These are phyloP conservation scores for Pseudocercospora vitis DNA, from an alignment of 2,329 filamentous ascomycete species.

Conservation along the genomic window DNA sequence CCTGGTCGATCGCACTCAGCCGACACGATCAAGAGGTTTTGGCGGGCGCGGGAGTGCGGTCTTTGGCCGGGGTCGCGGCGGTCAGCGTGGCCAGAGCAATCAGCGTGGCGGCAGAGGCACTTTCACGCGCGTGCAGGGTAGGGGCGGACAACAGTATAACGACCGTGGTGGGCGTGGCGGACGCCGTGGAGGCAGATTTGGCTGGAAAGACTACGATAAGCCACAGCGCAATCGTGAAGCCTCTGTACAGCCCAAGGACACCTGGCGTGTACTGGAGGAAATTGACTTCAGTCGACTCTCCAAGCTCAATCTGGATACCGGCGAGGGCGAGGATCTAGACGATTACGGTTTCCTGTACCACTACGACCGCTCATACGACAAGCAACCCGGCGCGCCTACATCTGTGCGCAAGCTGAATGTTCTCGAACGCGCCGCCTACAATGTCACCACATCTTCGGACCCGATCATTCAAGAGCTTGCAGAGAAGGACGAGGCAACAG, in stretches of 20 bases:
- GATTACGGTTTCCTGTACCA: constrained; percentile 97
- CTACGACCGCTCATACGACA: constrained; percentile 95
- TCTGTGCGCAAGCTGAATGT: constrained; percentile 83
- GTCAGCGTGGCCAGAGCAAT: constrained; percentile 69
- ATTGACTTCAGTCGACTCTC: constrained; percentile 94
- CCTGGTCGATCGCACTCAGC: constrained; percentile 91
- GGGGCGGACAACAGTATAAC: constrained; percentile 70
- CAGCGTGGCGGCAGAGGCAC: constrained; percentile 70
- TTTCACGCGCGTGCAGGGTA: constrained; percentile 69
- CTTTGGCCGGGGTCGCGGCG: constrained; percentile 67
- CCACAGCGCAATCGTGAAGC: constrained; percentile 93
- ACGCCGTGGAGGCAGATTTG: constrained; percentile 80
- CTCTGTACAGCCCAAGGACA: constrained; percentile 91
- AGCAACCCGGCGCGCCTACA: constrained; percentile 79
- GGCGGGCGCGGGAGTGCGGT: constrained; percentile 84
- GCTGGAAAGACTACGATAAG: constrained; percentile 99
- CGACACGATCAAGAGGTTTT: constrained; percentile 79
- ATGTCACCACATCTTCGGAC: constrained; percentile 94
- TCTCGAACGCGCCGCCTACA: constrained; percentile 93
- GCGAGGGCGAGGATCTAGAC: constrained; percentile 92
- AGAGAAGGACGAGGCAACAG: constrained; percentile 91
- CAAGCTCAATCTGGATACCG: constrained; percentile 93
- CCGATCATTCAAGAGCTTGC: constrained; percentile 95
- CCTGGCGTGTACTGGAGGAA: constrained; percentile 95
- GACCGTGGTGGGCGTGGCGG: constrained; percentile 67